These are phyloP conservation scores for Boletus vinaceobasis DNA, from an alignment of 768 basidiomycete genomes.

Conservation along the genomic window DNA sequence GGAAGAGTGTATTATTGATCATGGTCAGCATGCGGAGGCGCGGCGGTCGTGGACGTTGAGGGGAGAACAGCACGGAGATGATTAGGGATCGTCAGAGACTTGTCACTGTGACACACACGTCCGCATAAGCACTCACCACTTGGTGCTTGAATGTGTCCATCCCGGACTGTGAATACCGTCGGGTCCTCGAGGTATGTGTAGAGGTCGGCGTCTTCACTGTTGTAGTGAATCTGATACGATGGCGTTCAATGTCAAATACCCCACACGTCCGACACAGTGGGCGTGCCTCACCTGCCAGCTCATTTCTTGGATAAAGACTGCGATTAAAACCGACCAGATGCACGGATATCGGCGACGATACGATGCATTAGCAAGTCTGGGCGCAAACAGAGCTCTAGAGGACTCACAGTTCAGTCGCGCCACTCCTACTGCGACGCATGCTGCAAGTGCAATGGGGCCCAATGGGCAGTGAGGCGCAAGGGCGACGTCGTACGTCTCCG, in stretches of 20 bases:
- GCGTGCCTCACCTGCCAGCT: conserved; percentile 46
- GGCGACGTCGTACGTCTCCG: conserved; percentile 69
- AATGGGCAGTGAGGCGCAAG: conserved; percentile 71
- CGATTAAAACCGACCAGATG: conserved; percentile 9
- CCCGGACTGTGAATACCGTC: conserved; percentile 48
- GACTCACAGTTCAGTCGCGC: conserved; percentile 56
- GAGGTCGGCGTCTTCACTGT: conserved; percentile 54
- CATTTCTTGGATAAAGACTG: conserved; percentile 63
- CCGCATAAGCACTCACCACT: conserved; percentile 29
- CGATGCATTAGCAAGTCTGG: not conserved
- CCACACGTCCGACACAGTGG: not conserved
- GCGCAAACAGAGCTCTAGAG: not conserved
- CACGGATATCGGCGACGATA: not conserved
- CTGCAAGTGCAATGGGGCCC: conserved; percentile 69
- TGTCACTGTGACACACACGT: not conserved
- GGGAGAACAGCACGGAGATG: not conserved
- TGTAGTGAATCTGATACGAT: conserved; percentile 56
- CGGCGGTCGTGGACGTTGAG: not conserved
- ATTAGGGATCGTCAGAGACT: conserved; percentile 1
- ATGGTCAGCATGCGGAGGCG: not conserved
- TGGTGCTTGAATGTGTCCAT: conserved; percentile 48
- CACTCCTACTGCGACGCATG: conserved; percentile 62
- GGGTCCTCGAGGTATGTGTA: conserved; percentile 56
- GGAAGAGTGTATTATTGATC: not conserved
- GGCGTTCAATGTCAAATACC: not conserved